A percentile compares a stretch with the other conserved stretches of the same genome.
These are phyloP conservation scores for Colletotrichum graminicola DNA, from an alignment of 2,329 filamentous ascomycete genomes.

Conservation along the genomic window DNA sequence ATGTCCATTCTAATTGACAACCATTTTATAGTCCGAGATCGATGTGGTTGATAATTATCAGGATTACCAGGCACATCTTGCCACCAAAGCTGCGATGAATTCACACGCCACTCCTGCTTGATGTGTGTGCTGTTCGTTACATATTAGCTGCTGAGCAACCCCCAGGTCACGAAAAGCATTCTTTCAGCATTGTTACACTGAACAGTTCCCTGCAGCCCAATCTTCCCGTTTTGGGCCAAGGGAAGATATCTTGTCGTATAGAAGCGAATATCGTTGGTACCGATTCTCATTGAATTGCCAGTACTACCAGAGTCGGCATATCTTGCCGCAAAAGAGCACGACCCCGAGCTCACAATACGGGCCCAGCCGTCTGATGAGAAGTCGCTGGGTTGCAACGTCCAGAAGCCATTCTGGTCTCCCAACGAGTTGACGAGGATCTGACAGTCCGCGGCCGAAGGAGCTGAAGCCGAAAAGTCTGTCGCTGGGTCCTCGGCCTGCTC, in stretches of 20 bases:
- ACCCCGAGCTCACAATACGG: conserved; percentile 27
- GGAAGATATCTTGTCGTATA: conserved; percentile 29
- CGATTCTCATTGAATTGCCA: conserved; percentile 27
- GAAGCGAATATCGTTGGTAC: conserved; percentile 41
- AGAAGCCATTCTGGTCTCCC: conserved; percentile 26
- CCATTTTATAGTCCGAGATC: background rate
- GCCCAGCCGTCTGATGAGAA: conserved; percentile 36
- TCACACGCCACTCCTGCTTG: too few relatives aligned
- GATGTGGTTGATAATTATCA: background rate
- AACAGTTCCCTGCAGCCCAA: conserved; percentile 35
- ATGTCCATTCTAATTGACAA: background rate
- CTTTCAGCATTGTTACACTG: conserved; percentile 35
- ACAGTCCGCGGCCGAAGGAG: conserved; percentile 39
- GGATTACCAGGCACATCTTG: too few relatives aligned
- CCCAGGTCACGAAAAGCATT: conserved; percentile 35
- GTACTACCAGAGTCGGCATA: conserved; percentile 18
- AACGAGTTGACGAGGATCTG: conserved; percentile 16
- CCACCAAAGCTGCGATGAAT: background rate
- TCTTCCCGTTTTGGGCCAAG: conserved; percentile 27
- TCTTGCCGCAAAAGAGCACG: conserved; percentile 39
- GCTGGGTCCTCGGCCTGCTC: conserved; percentile 29
- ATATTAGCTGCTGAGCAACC: conserved; percentile 30
- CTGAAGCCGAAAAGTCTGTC: conserved; percentile 30
- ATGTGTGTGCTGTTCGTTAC: too few relatives aligned
- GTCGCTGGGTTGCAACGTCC: conserved; percentile 32